Evolutionary conservation across 2,329 filamentous ascomycete genomes (phyloP), one percentile per base, ranked within the genome.

Genomic region (Aspergillus tubingensis): DNA sequence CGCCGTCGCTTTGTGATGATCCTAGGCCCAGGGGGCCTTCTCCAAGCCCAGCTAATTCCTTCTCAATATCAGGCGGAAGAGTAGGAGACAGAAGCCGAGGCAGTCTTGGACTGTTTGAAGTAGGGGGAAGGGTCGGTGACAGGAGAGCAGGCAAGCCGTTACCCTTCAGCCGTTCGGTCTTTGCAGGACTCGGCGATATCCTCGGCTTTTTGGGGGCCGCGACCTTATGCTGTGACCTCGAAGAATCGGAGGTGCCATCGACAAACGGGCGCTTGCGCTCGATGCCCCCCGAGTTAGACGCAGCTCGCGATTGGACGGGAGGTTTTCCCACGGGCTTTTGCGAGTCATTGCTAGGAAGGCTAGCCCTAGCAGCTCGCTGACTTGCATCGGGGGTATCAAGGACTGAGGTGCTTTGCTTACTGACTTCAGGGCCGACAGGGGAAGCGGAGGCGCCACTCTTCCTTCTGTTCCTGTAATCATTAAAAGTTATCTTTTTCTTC

Each of bases 401-500:
- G n/a, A 62, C 59, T 30, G 67, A 65, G 48, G 41, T 55, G 39
- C 59, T 63, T 44, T 69, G 67, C 43, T 54, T 61, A 39, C 53
- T 36, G 36, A 57, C 48, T 57, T 72, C 67, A 44, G 68, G 68
- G 50, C 58, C 63, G 48, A 71, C 63, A 15, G 72, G 68, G 15
- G 68, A 67, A 5, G 68, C 62, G 17, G 67, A 68, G 10, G 72
- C 61, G 8, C 69, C 73, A 44, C 70, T 76, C 57, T 74, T 79
- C 62, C 75, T 81, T 69, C 85, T 85, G 62, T 81, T 84, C 73
- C 85, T 87, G 73, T 88, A 88, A 41, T 84, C 85, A 44, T 80
- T 83, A 56, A 88, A 72, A 57, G 79, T 86, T 62, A 88, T 87
- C 72, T 86, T 88, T 77, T 86, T 88, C 75, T 85, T 87, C 23